Conservation (phyloP, 2,329 filamentous ascomycete species). For the Colletotrichum acutatum region DNA sequence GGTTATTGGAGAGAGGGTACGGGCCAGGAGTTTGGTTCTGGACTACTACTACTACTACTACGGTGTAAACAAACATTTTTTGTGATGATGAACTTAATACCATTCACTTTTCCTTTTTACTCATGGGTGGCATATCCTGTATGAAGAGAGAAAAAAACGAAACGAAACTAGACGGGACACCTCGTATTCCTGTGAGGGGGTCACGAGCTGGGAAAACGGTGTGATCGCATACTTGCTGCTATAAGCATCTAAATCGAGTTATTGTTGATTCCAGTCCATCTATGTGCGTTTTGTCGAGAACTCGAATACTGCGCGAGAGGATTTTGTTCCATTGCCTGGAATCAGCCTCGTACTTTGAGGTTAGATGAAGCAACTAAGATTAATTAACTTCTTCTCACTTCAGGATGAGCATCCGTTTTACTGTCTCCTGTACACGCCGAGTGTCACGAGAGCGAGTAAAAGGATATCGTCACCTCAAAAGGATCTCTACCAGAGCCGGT, state of each 20-base stretch:
- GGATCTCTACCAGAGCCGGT: fast-evolving
- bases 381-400: too few species aligned
- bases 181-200: slow-evolving; percentile 4
- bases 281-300: background rate
- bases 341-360: too few species aligned
- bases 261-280: slow-evolving; percentile 15
- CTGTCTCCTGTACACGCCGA: too few species aligned
- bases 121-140: background rate
- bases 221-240: slow-evolving; percentile 9
- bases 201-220: slow-evolving; percentile 12
- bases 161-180: slow-evolving; percentile 2
- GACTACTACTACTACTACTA: slow-evolving; percentile 16
- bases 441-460: too few species aligned
- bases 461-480: too few species aligned
- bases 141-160: background rate
- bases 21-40: slow-evolving; percentile 16
- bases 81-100: slow-evolving; percentile 34
- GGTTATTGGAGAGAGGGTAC: background rate
- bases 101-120: slow-evolving; percentile 29
- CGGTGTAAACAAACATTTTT: slow-evolving; percentile 16
- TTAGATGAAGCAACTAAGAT: too few species aligned
- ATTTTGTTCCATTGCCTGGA: too few species aligned
- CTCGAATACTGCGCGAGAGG: too few species aligned
- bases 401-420: too few species aligned
- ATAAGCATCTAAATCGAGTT: slow-evolving; percentile 29